These are phyloP conservation scores for Geotrichum citri-aurantii DNA, from an alignment of 1,139 yeast genomes.

Conservation along the genomic window DNA sequence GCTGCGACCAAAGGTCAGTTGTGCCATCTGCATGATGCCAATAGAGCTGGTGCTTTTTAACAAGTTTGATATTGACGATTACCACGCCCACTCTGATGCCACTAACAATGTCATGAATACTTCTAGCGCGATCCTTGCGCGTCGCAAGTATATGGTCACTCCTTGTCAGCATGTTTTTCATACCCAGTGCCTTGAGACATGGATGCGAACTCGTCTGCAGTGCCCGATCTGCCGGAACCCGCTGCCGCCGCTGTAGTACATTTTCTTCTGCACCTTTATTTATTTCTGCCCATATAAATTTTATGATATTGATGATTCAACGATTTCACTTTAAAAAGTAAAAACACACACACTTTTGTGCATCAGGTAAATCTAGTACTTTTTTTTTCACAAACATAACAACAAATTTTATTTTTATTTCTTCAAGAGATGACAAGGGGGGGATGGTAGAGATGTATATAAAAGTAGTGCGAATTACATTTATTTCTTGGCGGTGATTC, in stretches of 20 bases:
- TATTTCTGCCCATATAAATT: neutral
- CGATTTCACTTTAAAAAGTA: too few relatives aligned
- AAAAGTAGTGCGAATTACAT: constrained; percentile 17
- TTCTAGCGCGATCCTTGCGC: constrained; percentile 34
- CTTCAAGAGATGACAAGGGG: neutral
- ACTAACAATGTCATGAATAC: constrained; percentile 32
- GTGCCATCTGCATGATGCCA: constrained; percentile 86
- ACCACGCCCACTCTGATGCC: constrained; percentile 27
- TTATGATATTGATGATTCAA: neutral
- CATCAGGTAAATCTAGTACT: neutral
- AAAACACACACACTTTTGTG: neutral
- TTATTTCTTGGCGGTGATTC: constrained; percentile 99
- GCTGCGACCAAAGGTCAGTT: constrained; percentile 42
- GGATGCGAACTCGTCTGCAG: constrained; percentile 91
- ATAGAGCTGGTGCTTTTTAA: constrained; percentile 53
- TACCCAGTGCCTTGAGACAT: constrained; percentile 73
- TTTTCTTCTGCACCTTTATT: neutral
- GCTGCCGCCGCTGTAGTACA: constrained; percentile 58
- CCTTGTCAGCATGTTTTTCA: constrained; percentile 92
- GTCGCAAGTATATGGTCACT: constrained; percentile 69
- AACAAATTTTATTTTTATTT: neutral
- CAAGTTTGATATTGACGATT: neutral
- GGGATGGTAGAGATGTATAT: neutral
- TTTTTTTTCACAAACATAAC: neutral
- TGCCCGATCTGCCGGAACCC: constrained; percentile 91